These are phyloP conservation scores for Penicillium sclerotiorum DNA, from an alignment of 2,329 filamentous ascomycete genomes.

Conservation along the genomic window DNA sequence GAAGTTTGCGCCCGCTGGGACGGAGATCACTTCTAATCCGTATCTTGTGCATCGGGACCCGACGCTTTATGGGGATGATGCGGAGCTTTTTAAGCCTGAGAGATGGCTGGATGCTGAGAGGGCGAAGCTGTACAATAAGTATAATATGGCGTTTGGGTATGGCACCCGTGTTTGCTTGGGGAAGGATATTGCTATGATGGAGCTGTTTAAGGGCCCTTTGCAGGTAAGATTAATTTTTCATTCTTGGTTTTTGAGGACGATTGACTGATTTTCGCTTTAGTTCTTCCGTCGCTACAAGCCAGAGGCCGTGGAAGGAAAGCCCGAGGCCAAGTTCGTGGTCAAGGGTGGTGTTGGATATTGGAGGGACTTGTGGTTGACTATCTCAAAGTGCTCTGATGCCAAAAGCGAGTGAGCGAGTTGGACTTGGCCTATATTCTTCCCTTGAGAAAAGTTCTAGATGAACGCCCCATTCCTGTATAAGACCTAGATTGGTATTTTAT, in stretches of 20 bases:
- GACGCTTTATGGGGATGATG: slow-evolving; percentile 4
- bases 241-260: neutral
- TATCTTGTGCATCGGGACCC: slow-evolving; percentile 52
- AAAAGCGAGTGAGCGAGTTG: too few relatives aligned
- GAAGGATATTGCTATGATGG: slow-evolving; percentile 56
- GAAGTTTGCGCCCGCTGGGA: slow-evolving; percentile 43
- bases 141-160: slow-evolving; percentile 55
- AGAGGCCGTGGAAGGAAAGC: slow-evolving; percentile 26
- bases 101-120: neutral
- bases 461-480: too few relatives aligned
- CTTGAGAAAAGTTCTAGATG: too few relatives aligned
- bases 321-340: slow-evolving; percentile 31
- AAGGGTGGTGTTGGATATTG: slow-evolving; percentile 40
- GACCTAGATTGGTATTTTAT: too few relatives aligned
- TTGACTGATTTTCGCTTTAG: slow-evolving; percentile 18
- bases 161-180: slow-evolving; percentile 54
- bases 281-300: slow-evolving; percentile 35
- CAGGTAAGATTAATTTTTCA: slow-evolving; percentile 28
- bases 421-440: too few relatives aligned
- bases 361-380: slow-evolving; percentile 36
- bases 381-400: slow-evolving; percentile 30
- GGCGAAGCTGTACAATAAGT: slow-evolving; percentile 48
- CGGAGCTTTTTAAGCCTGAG: slow-evolving; percentile 10
- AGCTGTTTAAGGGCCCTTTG: slow-evolving; percentile 51
- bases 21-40: slow-evolving; percentile 52